Base-by-base conservation (phyloP, 805 yeast species). In the Wickerhamiella brachini region DNA sequence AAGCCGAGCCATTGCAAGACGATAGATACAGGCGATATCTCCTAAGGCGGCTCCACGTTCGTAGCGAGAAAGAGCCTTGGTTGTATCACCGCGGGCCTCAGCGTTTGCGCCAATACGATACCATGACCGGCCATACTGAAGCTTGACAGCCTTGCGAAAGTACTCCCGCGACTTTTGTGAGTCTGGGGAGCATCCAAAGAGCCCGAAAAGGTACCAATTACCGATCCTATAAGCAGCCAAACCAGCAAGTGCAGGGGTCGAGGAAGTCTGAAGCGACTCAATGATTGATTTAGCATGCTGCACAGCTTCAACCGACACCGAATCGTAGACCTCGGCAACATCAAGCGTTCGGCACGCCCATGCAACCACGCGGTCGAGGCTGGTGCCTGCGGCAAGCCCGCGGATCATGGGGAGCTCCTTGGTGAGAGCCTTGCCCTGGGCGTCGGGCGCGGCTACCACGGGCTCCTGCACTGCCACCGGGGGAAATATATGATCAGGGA, bases 21-120 rank as follows among this genome's bases (percentile, higher is more conserved):
- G 51, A 53, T 66, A 70, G 42, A 59, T 56, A 44, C 71, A 70
- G 12, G 71, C 71, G 13, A 70, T 56, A 51, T 71, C 74, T 9
- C 60, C 55, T 5, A 55, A 51, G 26, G 57, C 58, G 15, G 67
- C 65, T 9, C 74, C 74, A 2, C 60, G 60, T 49, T 61, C 60
- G 52, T 62, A 67, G 29, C 65, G 62, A 15, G 57, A 57, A 13
- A 66, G 51, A 2, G 71, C 70, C 22, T 57, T 56, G 17, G 44
- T 50, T n/a, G 49, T 43, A 42, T 66, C 64, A 39, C 65, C 66
- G 17, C 62, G 57, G 4, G 56, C 50, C 49, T 68, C 72, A 29
- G 64, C 63, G 15, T 60, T 57, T 10, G 60, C 54, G 2, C 68
- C 73, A 24, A 69, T 53, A 4, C 70, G 58, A 52, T 67, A 70